Evolutionary conservation across 805 yeast genomes (phyloP), one percentile per base, ranked within the genome.

Genomic region (Monosporozyma aerobia): DNA sequence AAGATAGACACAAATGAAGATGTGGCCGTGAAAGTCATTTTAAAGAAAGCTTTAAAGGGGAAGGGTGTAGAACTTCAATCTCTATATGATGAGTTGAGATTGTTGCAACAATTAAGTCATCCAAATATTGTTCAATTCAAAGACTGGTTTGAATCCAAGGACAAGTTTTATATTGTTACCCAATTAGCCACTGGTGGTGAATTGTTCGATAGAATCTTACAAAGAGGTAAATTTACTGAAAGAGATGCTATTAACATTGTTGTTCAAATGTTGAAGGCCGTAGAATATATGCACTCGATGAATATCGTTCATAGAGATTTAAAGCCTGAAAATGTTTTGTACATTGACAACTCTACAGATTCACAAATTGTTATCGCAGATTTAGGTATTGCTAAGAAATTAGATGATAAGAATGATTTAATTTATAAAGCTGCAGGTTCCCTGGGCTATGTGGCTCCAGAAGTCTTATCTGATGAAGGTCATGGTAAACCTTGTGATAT

Each of bases 131-230:
- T 92, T n/a, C 81, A 83, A 40, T 84, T 92, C 65, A 76, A 83
- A 50, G 97, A 90, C 67, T 92, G 96, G 92, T 92, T 92, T 66
- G 97, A 92, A 72, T 80, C 89, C 30, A 85, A 80, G 67, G 96
- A 90, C 61, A 92, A 92, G 72, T 90, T 87, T 69, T 92, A 88
- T 65, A 85, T 92, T 54, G 97, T 89, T 19, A 92, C 97, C 2
- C 96, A 92, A 68, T 74, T 92, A 63, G 97, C 97, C 25, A 85
- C 90, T 1, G 99, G 99, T 32, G 99, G 99, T 49, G 99, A 92
- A 68, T 72, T 92, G 53, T 92, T 92, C 64, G 97, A 90, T 56
- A 73, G 97, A 51, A 89, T 92, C 56, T 77, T 90, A 43, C 73
- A 80, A 48, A 75, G 82, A 61, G 97, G 97, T 13, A 77, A 83